These are phyloP conservation scores for Elsinoe ampelina DNA, from an alignment of 2,329 filamentous ascomycete genomes.

Conservation along the genomic window DNA sequence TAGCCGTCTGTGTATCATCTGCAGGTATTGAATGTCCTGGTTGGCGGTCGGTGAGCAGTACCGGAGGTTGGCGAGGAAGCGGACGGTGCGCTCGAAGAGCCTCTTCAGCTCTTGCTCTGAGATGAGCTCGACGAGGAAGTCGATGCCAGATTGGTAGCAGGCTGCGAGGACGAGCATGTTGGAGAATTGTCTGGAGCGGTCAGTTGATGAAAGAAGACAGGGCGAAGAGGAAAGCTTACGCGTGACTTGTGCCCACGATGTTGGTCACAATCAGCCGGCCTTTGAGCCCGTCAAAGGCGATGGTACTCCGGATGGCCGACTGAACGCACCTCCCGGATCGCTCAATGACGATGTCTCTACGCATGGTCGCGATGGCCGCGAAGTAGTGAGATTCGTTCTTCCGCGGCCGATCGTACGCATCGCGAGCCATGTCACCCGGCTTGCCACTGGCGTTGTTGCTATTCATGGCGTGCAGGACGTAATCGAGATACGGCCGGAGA, in stretches of 20 bases:
- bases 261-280: conserved; percentile 76
- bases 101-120: conserved; percentile 44
- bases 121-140: conserved; percentile 49
- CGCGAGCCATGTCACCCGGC: conserved; percentile 22
- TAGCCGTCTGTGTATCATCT: conserved; percentile 34
- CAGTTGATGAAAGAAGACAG: background rate
- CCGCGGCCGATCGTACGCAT: conserved; percentile 24
- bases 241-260: conserved; percentile 88
- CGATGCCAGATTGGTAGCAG: conserved; percentile 55
- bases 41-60: conserved; percentile 66
- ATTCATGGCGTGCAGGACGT: conserved; percentile 45
- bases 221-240: conserved; percentile 54
- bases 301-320: conserved; percentile 75
- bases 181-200: conserved; percentile 70
- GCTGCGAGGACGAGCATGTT: conserved; percentile 88
- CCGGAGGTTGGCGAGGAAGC: conserved; percentile 60
- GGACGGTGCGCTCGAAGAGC: conserved; percentile 65
- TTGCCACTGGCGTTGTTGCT: conserved; percentile 19
- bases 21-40: conserved; percentile 66
- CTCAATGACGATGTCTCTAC: conserved; percentile 22
- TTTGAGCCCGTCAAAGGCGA: conserved; percentile 67
- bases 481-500: conserved; percentile 65
- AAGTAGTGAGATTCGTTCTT: conserved; percentile 28
- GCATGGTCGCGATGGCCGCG: conserved; percentile 26
- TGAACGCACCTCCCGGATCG: conserved; percentile 47